Percentiles rank a stretch among this genome's conserved stretches.
These are phyloP conservation scores for Flaveria robusta DNA, from an alignment of 129 eudicot genomes.

Conservation along the genomic window DNA sequence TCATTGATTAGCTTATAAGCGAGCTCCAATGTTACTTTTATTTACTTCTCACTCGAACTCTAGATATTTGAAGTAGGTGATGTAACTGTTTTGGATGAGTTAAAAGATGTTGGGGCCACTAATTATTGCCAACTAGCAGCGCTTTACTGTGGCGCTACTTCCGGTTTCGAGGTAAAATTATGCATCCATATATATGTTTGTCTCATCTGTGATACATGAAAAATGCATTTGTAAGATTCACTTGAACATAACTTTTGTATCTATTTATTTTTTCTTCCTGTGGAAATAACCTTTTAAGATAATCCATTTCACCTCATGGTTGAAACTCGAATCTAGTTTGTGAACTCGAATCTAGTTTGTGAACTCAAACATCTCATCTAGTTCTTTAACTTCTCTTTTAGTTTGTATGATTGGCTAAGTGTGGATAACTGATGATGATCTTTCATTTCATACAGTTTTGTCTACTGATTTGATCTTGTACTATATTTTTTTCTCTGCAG, in stretches of 20 bases:
- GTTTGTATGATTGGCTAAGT: neutral
- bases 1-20: conserved; percentile 6
- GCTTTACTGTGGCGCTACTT: conserved; percentile 85
- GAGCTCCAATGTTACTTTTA: conserved; percentile 12
- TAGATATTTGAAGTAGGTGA: conserved; percentile 99
- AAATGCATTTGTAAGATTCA: conserved; percentile 3
- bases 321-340: conserved; percentile 6
- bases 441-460: conserved; percentile 11
- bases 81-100: conserved; percentile 52
- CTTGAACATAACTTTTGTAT: conserved; percentile 17
- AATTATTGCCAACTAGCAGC: conserved; percentile 84
- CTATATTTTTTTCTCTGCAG: conserved; percentile 41
- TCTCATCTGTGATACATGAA: neutral
- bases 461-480: conserved; percentile 3
- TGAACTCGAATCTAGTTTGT: no score
- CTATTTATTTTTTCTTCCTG: neutral
- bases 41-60: neutral
- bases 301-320: conserved; percentile 10
- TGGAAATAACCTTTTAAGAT: neutral
- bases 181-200: conserved; percentile 9
- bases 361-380: no score
- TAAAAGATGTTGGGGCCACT: conserved; percentile 81
- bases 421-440: neutral
- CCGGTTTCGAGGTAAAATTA: conserved; percentile 55
- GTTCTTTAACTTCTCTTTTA: no score